Base-by-base conservation (phyloP, 768 basidiomycete species). In the Guyanaporus albipodus region DNA sequence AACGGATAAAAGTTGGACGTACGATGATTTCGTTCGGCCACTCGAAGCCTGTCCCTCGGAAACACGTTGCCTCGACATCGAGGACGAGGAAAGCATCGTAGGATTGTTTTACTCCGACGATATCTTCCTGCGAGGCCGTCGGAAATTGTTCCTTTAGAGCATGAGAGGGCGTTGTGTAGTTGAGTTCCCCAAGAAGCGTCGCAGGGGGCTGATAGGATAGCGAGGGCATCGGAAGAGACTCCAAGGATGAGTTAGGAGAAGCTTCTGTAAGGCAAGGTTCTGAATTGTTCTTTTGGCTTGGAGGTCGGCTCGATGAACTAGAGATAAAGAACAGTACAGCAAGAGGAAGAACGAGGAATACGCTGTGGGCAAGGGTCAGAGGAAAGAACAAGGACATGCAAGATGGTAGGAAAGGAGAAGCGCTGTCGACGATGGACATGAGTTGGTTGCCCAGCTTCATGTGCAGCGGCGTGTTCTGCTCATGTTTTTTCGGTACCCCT, bases 1-100 rank as follows among this genome's bases (percentile, higher is more conserved):
- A 41, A 53, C 22, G 47, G 43, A 39, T 37, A 49, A 36, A 76
- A 4, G 17, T 6, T 1, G 11, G 23, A 42, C 85, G 60, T 63
- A 90, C 95, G 52, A 98, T 96, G 45, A 98, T 93, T 70, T 98
- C 95, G 67, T 96, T 96, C 2, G 94, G 89, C 69, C 83, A 95
- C 44, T 84, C 78, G 53, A 91, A 89, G 15, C 67, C 64, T 27
- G 80, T 75, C 29, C 84, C 86, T 56, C 64, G 66, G 35, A 76
- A 62, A 57, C 91, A 94, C 2, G 91, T 94, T 11, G 83, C 91
- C 63, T 94, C 91, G 42, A 94, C 85, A 57, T 97, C 94, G 45
- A 95, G 73, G 28, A 96, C 85, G 15, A 96, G 78, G 59, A 91
- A 91, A 5, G 78, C 80, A 38, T 92, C 89, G 59, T 80, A 87